phyloP scores from a whole-genome alignment of 2,329 filamentous ascomycete genomes.

The Metarhizium guizhouense region DNA sequence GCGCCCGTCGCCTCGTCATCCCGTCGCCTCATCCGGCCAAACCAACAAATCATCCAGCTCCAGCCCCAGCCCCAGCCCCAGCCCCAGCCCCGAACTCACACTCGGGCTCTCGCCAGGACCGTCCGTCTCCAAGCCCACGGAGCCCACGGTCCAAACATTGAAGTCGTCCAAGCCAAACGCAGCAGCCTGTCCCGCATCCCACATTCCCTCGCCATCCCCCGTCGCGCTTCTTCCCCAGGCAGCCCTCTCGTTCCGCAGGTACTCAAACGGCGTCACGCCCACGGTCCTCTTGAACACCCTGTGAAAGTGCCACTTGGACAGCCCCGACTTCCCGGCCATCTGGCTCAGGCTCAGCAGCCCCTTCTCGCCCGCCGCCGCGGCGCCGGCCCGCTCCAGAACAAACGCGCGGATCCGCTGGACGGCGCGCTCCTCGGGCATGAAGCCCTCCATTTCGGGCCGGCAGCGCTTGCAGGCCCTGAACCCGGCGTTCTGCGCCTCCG shows the following conservation, averaged over 20 bases:
- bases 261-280: conserved; percentile 36
- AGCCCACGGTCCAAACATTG: not conserved
- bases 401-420: conserved; percentile 31
- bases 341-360: conserved; percentile 29
- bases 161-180: not conserved
- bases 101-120: conserved; percentile 3
- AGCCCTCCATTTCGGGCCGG: conserved; percentile 30
- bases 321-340: conserved; percentile 39
- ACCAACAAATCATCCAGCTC: conserved; percentile 12
- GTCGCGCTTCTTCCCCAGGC: not conserved
- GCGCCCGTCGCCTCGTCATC: not conserved
- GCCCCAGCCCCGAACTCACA: not conserved
- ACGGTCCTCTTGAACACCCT: conserved; percentile 47
- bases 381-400: conserved; percentile 18
- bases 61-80: not conserved
- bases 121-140: not conserved
- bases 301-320: conserved; percentile 51
- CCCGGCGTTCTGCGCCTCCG: conserved; percentile 36
- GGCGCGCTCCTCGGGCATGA: conserved; percentile 33
- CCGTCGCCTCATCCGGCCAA: conserved; percentile 7
- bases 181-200: not conserved
- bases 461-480: conserved; percentile 52
- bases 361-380: not conserved
- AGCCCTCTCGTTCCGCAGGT: conserved; percentile 14
- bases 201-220: too few relatives aligned